These are phyloP conservation scores for Phialophora macrospora DNA, from an alignment of 2,329 filamentous ascomycete genomes.

Conservation along the genomic window DNA sequence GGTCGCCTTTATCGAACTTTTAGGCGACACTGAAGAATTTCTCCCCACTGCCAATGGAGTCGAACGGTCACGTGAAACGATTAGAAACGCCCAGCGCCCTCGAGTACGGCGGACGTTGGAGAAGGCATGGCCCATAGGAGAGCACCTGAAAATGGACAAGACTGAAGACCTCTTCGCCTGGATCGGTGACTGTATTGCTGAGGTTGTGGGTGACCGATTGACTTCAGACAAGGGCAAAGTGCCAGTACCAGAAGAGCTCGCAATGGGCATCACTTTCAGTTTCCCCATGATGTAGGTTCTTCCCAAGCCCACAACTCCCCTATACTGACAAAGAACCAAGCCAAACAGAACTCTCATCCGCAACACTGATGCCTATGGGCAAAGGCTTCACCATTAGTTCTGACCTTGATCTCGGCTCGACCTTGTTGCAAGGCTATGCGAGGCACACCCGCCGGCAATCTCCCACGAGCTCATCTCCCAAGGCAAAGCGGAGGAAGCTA, in stretches of 20 bases:
- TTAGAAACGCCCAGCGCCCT: slow-evolving; percentile 55
- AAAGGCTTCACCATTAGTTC: slow-evolving; percentile 64
- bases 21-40: slow-evolving; percentile 49
- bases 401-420: slow-evolving; percentile 60
- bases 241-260: slow-evolving; percentile 50
- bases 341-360: slow-evolving; percentile 60
- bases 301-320: not conserved
- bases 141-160: slow-evolving; percentile 74
- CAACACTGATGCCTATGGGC: slow-evolving; percentile 62
- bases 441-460: slow-evolving; percentile 53
- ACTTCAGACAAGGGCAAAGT: slow-evolving; percentile 47
- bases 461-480: slow-evolving; percentile 46
- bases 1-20: slow-evolving; percentile 61
- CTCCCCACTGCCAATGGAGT: slow-evolving; percentile 34
- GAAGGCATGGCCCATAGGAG: slow-evolving; percentile 73
- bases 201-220: slow-evolving; percentile 66
- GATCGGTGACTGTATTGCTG: slow-evolving; percentile 77
- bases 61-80: slow-evolving; percentile 50
- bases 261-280: slow-evolving; percentile 57
- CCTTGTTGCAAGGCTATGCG: slow-evolving; percentile 59
- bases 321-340: slow-evolving; percentile 40
- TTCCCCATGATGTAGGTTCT: slow-evolving; percentile 55
- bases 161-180: slow-evolving; percentile 77
- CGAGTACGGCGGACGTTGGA: slow-evolving; percentile 67
- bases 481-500: slow-evolving; percentile 52